Base-by-base conservation (phyloP, 2,329 filamentous ascomycete genomes). In the Aspergillus felis region DNA sequence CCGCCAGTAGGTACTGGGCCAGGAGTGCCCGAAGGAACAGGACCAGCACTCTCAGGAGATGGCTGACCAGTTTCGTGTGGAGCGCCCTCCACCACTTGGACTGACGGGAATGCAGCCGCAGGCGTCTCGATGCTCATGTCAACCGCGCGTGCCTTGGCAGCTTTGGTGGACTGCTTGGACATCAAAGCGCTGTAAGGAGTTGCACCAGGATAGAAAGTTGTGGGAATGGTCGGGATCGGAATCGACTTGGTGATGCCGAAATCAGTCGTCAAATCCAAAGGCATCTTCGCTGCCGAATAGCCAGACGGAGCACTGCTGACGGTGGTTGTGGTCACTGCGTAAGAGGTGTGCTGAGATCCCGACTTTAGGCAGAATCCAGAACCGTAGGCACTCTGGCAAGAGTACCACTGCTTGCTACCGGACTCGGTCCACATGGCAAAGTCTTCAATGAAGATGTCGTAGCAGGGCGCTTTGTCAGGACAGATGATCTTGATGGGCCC, bases 401-500 rank as follows among this genome's bases (percentile, higher is more conserved):
- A 65, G 64, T 83, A 79, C 27, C 52, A 57, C 51, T 71, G 59
- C 32, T 61, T 54, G 46, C 61, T 53, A 2, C 69, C 70, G 14
- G 58, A 58, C 44, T 72, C 69, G 27, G 69, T 72, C 70, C 69
- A 71, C 78, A 85, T 82, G 35, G 75, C 71, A 60, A 84, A 79
- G 64, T 84, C 77, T 3, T 71, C 70, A 57, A 85, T 76, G 17
- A 70, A 76, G 60, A 85, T 76, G 54, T 78, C 78, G 2, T 76
- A 80, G 73, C 83, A 85, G 12, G 83, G 83, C 1, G 76, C 77
- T 1, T 64, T 72, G 56, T 79, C 74, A 0, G 81, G 77, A 61
- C 83, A 86, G 35, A 77, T 68, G 46, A 84, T 70, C 57, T 81
- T 80, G 63, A 86, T 74, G 1, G 83, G 83, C 0, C 80, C 82